These are phyloP conservation scores for Yamadazyma kitorensis DNA, from an alignment of 805 yeast genomes.

Conservation along the genomic window DNA sequence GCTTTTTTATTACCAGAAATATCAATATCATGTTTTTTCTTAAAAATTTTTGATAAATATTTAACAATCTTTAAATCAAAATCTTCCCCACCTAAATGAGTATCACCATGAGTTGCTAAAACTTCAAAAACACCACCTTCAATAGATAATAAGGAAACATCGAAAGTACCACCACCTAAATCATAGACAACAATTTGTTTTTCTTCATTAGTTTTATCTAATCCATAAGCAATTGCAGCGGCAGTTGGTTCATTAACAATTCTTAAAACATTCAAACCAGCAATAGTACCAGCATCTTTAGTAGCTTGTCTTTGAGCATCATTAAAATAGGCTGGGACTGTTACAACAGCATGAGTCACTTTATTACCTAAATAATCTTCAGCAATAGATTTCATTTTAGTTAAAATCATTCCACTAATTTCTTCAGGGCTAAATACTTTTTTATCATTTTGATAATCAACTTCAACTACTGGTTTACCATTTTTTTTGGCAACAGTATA, in stretches of 20 bases:
- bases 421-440: conserved; percentile 92
- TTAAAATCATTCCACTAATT: conserved; percentile 87
- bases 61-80: conserved; percentile 44
- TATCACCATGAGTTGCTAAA: conserved; percentile 48
- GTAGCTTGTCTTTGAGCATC: conserved; percentile 99
- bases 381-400: conserved; percentile 88
- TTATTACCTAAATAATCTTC: conserved; percentile 68
- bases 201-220: conserved; percentile 58
- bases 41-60: conserved; percentile 41
- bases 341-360: conserved; percentile 83
- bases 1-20: conserved; percentile 41
- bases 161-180: conserved; percentile 59
- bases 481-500: conserved; percentile 72
- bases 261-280: conserved; percentile 92
- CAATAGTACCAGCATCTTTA: conserved; percentile 95
- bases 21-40: conserved; percentile 45
- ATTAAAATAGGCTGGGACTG: conserved; percentile 96
- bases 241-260: conserved; percentile 93
- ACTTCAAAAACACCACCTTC: conserved; percentile 51
- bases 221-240: conserved; percentile 67
- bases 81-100: conserved; percentile 53
- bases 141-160: conserved; percentile 71
- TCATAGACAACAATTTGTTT: conserved; percentile 47
- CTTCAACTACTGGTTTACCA: conserved; percentile 79
- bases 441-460: conserved; percentile 79